Base-by-base conservation (phyloP, 2,329 filamentous ascomycete species). In the Orbilia quercus region DNA sequence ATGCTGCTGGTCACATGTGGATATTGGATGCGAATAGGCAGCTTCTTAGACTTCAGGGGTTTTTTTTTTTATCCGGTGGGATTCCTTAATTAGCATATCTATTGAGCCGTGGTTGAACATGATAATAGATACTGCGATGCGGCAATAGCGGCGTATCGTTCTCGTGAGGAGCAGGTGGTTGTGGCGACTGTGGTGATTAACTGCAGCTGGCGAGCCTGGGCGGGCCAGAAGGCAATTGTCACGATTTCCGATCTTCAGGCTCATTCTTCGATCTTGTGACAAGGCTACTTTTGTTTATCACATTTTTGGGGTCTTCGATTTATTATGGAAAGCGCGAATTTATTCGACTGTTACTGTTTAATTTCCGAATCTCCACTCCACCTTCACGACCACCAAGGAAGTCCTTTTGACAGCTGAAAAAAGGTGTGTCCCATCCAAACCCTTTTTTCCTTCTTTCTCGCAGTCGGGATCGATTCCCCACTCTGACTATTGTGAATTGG, bases 311-410 rank as follows among this genome's bases (percentile, higher is more conserved):
- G n/a, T 28, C n/a, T 12, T 38, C 31, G 16, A 44, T 60, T 44
- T 47, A 38, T 67, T 54, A 48, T 48, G 60, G 60, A 45, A 54
- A 54, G 40, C 31, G 55, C 48, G 40, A 57, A 18, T 20, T 34
- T 57, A 16, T 1, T 36, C 31, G 45, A 53, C 47, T 40, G 14
- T 28, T 60, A 2, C 14, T 18, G 55, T 70, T 70, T 70, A 70
- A 70, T 70, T 70, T 70, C 65, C 65, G 65, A 70, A 42, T 50
- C 57, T 20, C 64, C 64, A 62, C 64, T 36, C 50, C 45, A 45
- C 47, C 64, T 22, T 31, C 25, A n/a, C n/a, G n/a, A 38, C 23
- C 47, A 25, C 16, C 28, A 16, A 47, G 48, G 47, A 45, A 58
- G 28, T 40, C 11, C 11, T 14, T 64, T 60, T 70, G 65, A 70